Evolutionary conservation across 2,329 filamentous ascomycete species (phyloP), one percentile per base, ranked within the genome.

Genomic region (Tolypocladium guangdongense): DNA sequence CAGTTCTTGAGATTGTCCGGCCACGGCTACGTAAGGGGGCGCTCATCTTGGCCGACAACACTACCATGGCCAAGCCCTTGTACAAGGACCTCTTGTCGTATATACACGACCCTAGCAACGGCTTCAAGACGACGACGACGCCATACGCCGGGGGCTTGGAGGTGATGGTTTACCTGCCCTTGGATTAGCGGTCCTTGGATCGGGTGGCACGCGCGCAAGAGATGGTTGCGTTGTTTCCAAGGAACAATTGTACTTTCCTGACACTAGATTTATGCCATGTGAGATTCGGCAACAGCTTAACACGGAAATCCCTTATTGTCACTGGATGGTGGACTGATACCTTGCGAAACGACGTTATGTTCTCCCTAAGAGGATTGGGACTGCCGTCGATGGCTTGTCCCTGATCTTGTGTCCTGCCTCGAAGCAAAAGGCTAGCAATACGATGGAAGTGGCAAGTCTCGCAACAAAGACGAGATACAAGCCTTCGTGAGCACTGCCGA

Each of bases 1-100:
- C 79, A 2, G 73, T 77, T 0, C 64, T 83, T 18, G 68, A 72
- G 53, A 59, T 76, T 0, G 65, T 81, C 2, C 64, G 73, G 50
- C 71, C 75, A 1, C 69, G 64, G 8, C 59, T 82, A 48, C 70
- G 66, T 50, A 59, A 62, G 3, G 78, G 79, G 0, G 74, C 76
- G 0, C 63, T 78, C 10, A 65, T 82, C 1, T 63, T 81, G 0
- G 63, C 66, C 0, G 78, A 82, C 56, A 82, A 82, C 54, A 72
- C 68, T 0, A 64, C 71, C 14, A 65, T 48, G 50, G 50, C 50
- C 11, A 55, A 55, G 50, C 45, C 53, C 64, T 1, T 63, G 2
- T 81, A 81, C 55, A 62, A 64, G 37, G 77, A 82, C 2, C 60
- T 82, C 2, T 56, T 77, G 20, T 68, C 59, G 0, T 76, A 75